Base-by-base conservation (phyloP, 257 asterid genomes). In the Solanum raphanifolium region DNA sequence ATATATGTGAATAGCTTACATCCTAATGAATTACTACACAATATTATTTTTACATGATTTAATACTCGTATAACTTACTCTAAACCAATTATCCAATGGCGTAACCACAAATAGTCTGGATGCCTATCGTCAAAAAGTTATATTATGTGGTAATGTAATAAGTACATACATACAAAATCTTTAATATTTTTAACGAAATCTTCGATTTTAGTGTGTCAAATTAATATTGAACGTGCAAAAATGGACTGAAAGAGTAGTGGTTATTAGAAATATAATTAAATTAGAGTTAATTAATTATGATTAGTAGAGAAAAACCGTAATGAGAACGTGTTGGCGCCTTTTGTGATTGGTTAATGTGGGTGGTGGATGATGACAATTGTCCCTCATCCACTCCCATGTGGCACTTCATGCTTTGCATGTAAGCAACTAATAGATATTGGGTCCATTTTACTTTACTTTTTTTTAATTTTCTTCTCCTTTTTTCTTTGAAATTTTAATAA, bases 251-350 rank as follows among this genome's bases (percentile, higher is more conserved):
- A 4, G 65, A 55, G 5, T 55, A 55, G 13, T 21, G n/a, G 13
- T 58, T 58, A 21, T 58, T 20, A 8, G 11, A 7, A 58, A 58
- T 69, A 6, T 1, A 71, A 69, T 0, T 20, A 0, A 72, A 34
- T 34, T 20, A 34, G 46, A 10, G 72, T 48, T 81, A 87, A 85
- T 66, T 10, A 32, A 36, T 46, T 60, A 25, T 2, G 29, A 16
- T 31, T 27, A 41, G 16, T 69, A 81, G 66, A 76, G 41, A 21
- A 41, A 72, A 46, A 76, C 48, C n/a, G 79, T 87, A 76, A 86
- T 83, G 92, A 91, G 89, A 89, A 92, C 97, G 93, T 94, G 95
- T 89, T 87, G 78, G 90, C 92, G 88, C 89, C 89, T 87, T 87
- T 81, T 84, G 85, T 87, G 90, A 94, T 94, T 90, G 66, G 93